Base-by-base conservation (phyloP, 2,329 filamentous ascomycete species). In the Monosporascus sp. region DNA sequence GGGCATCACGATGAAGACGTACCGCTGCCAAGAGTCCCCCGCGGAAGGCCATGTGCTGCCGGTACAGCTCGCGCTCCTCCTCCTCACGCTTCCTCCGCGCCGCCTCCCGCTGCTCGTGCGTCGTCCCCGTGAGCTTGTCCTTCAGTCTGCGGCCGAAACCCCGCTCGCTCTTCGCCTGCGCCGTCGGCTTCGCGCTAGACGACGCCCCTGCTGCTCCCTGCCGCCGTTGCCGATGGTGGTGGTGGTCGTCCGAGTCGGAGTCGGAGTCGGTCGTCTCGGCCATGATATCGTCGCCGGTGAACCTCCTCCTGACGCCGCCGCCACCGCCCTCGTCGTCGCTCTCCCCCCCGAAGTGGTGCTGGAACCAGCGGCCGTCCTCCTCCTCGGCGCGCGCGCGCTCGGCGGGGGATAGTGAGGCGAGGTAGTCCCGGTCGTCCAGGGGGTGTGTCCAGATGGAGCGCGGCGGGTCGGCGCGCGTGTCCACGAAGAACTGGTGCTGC, bases 401-500 rank as follows among this genome's bases (percentile, higher is more conserved):
- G 49, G 74, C 67, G 0, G 72, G 64, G 0, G 74, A 65, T 0
- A 85, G 70, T 0, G 74, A 74, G 31, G 62, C 62, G 26, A 85
- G 68, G 62, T 78, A 84, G 49, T 74, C 59, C 2, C 78, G 74
- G 61, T 84, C 82, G 60, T 85, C 82, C 64, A 83, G 79, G 0
- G 82, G 82, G 62, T 85, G 82, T 45, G 77, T 73, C 82, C 82
- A 85, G 59, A 81, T 83, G 53, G 77, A 78, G 47, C 79, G 75
- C 0, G 81, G 80, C 1, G 81, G 81, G 14, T 76, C 67, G 27
- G 71, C 66, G 31, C 61, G 75, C 1, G 80, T 85, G 66, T 85
- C 78, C 61, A 85, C 81, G 67, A 82, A 85, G 75, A 84, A 86
- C 60, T 85, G 81, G 61, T 85, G 82, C 19, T 76, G 64, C 14